Evolutionary conservation across 768 basidiomycete species (phyloP).

Genomic region (Mycena filopes): DNA sequence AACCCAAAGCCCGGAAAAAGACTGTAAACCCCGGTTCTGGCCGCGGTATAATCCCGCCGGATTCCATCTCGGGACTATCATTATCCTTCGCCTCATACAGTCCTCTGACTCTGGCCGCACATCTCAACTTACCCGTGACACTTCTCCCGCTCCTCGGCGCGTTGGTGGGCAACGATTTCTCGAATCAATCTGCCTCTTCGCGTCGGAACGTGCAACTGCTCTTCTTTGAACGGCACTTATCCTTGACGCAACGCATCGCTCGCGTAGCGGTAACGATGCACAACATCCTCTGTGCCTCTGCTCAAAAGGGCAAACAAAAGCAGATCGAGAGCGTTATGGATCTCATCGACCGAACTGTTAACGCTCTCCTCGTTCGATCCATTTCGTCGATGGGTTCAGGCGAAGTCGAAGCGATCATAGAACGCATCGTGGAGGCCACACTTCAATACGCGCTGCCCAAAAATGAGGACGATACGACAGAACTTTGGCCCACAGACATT

Average conservation of each 20-base stretch:
- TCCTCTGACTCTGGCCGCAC: conserved; percentile 68
- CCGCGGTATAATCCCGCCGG: conserved; percentile 67
- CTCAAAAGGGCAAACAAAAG: conserved; percentile 61
- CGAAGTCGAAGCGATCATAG: conserved; percentile 73
- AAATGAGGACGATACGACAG: conserved; percentile 54
- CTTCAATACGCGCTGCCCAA: conserved; percentile 82
- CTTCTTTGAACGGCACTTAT: conserved; percentile 74
- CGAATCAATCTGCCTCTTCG: conserved; percentile 59
- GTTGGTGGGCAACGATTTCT: conserved; percentile 84
- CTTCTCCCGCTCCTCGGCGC: conserved; percentile 84
- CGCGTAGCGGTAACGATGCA: conserved; percentile 69
- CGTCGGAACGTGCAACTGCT: conserved; percentile 64
- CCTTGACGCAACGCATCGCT: conserved; percentile 71
- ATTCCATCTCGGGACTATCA: conserved; percentile 52
- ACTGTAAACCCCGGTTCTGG: conserved; percentile 38
- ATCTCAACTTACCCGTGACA: conserved; percentile 73
- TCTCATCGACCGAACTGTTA: conserved; percentile 76
- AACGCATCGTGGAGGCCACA: conserved; percentile 77
- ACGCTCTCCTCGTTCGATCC: conserved; percentile 63
- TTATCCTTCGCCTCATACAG: conserved; percentile 70
- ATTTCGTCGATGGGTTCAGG: conserved; percentile 61
- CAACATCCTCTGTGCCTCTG: conserved; percentile 60
- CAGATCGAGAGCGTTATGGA: conserved; percentile 78
- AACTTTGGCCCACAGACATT: conserved; percentile 63
- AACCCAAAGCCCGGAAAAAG: conserved; percentile 62